Conservation (phyloP, 1,284 basidiomycete species). For the Vanrija pseudolonga region DNA sequence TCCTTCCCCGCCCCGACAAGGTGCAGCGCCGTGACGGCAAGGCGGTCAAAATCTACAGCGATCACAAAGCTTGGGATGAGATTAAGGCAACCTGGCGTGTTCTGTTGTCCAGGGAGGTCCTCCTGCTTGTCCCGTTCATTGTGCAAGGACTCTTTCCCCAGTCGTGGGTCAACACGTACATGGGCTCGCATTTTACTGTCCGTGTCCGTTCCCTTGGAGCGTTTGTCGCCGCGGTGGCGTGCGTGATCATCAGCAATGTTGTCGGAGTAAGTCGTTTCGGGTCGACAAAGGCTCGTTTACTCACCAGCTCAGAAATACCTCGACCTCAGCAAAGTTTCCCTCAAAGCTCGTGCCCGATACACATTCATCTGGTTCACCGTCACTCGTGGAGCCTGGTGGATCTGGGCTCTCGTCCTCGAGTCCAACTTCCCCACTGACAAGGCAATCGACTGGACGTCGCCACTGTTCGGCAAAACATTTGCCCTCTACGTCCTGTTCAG, state of each 20-base stretch:
- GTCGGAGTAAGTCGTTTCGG: background rate
- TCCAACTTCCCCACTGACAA: background rate
- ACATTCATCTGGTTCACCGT: constrained; percentile 2
- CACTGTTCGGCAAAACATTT: constrained; percentile 7
- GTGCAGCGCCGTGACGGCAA: constrained; percentile 4
- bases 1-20: constrained; percentile 6
- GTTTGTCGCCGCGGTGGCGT: constrained; percentile 1
- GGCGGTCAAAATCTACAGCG: background rate
- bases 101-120: background rate
- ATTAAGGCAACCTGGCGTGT: background rate
- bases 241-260: constrained; percentile 4
- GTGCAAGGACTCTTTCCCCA: constrained; percentile 8
- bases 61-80: background rate
- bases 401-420: constrained; percentile 6
- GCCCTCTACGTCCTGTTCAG: constrained; percentile 9
- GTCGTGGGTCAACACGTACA: constrained; percentile 6
- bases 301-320: background rate
- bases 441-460: constrained; percentile 2
- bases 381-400: constrained; percentile 6
- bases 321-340: background rate
- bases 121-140: constrained; percentile 5
- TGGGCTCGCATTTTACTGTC: constrained; percentile 3
- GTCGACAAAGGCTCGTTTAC: background rate
- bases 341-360: background rate
- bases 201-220: constrained; percentile 4